phyloP scores from a whole-genome alignment of 371 early-diverging fungal genomes.

The Nematocida sp. region DNA sequence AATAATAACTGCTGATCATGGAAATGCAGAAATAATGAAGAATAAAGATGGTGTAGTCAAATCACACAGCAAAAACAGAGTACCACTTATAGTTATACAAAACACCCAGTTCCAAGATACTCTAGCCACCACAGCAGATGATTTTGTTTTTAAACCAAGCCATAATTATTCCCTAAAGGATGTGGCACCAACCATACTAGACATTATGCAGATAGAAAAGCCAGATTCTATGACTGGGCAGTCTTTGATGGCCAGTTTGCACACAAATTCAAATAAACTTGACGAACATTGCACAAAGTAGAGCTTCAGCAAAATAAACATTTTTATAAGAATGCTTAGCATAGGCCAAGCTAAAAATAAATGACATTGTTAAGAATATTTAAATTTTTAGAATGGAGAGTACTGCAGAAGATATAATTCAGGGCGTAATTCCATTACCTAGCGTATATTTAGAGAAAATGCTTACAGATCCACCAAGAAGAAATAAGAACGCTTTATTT shows the following conservation, averaged over 20 bases:
- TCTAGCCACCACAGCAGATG: slow-evolving; percentile 61
- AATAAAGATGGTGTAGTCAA: slow-evolving; percentile 84
- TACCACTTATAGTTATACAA: slow-evolving; percentile 81
- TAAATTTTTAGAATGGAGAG: not conserved
- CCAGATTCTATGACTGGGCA: slow-evolving; percentile 94
- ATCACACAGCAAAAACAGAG: slow-evolving; percentile 73
- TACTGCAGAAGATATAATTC: not conserved
- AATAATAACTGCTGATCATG: slow-evolving; percentile 97
- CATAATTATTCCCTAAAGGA: slow-evolving; percentile 78
- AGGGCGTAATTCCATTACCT: slow-evolving; percentile 10
- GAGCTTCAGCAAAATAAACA: not conserved
- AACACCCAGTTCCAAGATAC: not conserved
- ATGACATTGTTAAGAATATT: not conserved
- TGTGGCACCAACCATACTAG: slow-evolving; percentile 93
- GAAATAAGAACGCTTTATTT: slow-evolving; percentile 9
- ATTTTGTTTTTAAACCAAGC: slow-evolving; percentile 68
- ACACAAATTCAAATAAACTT: no score
- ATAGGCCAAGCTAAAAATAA: no score
- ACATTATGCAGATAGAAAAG: slow-evolving; percentile 80
- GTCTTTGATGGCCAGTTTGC: no score
- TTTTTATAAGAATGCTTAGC: not conserved
- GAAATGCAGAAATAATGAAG: slow-evolving; percentile 97
- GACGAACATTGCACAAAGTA: not conserved
- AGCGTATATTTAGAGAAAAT: slow-evolving; percentile 46
- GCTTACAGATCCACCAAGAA: slow-evolving; percentile 42